These are phyloP conservation scores for Penicillium silybi DNA, from an alignment of 495 filamentous ascomycete genomes.

Conservation along the genomic window DNA sequence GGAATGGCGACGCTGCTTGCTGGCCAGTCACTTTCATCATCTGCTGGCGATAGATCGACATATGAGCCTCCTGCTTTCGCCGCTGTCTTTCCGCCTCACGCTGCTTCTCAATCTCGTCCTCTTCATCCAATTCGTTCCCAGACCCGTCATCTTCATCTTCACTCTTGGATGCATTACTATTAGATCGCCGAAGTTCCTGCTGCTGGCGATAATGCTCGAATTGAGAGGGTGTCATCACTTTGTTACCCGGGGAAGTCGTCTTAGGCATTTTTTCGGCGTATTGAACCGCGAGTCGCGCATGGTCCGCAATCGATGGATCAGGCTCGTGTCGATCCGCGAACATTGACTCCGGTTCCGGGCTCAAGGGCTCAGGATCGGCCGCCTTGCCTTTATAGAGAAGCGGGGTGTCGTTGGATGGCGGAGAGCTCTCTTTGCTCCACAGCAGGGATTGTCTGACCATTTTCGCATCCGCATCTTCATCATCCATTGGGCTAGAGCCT, in stretches of 20 bases:
- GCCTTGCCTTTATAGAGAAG: conserved; percentile 41
- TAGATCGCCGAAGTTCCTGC: conserved; percentile 61
- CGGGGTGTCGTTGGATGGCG: conserved; percentile 41
- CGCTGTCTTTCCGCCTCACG: conserved; percentile 70
- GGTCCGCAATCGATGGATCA: conserved; percentile 49
- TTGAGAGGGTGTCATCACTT: conserved; percentile 85
- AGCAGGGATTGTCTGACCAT: conserved; percentile 59
- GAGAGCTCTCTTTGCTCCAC: conserved; percentile 34
- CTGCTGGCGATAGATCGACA: conserved; percentile 86
- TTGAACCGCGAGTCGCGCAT: conserved; percentile 51
- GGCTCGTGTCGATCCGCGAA: conserved; percentile 23
- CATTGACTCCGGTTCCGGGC: conserved; percentile 15
- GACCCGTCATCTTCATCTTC: conserved; percentile 35
- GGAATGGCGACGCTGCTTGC: conserved; percentile 41
- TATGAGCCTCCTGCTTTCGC: conserved; percentile 84
- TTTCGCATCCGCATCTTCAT: conserved; percentile 69
- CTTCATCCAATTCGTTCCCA: conserved; percentile 65
- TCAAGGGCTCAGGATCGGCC: conserved; percentile 7
- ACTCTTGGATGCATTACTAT: conserved; percentile 44
- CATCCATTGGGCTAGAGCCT: conserved; percentile 48
- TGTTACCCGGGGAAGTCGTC: conserved; percentile 49
- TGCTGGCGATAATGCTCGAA: conserved; percentile 81
- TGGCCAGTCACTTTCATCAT: conserved; percentile 97
- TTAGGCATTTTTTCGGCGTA: conserved; percentile 42
- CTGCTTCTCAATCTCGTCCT: conserved; percentile 75